Conservation (phyloP, 805 yeast genomes). For the Kurtzmaniella fragi region DNA sequence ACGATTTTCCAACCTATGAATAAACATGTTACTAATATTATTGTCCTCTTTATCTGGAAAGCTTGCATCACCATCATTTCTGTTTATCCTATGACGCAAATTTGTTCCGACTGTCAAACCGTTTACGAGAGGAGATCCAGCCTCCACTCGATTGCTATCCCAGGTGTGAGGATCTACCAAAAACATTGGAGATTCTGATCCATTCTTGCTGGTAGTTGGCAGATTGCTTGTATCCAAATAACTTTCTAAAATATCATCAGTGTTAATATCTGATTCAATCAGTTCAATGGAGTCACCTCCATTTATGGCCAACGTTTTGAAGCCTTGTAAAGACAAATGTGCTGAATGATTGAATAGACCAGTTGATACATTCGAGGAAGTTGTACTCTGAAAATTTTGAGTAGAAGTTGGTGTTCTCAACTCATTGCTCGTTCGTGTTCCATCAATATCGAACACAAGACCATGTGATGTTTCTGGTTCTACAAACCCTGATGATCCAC, state of each 20-base stretch:
- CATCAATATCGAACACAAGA: too few species aligned
- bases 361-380: too few species aligned
- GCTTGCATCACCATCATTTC: not conserved
- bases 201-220: slow-evolving; percentile 10
- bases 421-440: too few species aligned
- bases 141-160: slow-evolving; percentile 18
- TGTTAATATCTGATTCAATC: slow-evolving; percentile 10
- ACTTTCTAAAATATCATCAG: slow-evolving; percentile 34
- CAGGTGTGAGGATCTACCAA: slow-evolving; percentile 1
- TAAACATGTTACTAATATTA: slow-evolving; percentile 10
- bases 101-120: slow-evolving; percentile 29
- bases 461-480: too few species aligned
- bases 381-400: too few species aligned
- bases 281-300: slow-evolving; percentile 4
- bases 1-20: slow-evolving; percentile 9
- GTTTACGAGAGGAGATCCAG: slow-evolving; percentile 27
- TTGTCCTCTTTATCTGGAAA: slow-evolving; percentile 2
- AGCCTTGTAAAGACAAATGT: slow-evolving; percentile 23
- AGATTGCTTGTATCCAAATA: slow-evolving; percentile 21
- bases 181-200: not conserved
- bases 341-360: slow-evolving; percentile 18
- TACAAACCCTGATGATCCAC: too few species aligned
- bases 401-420: too few species aligned
- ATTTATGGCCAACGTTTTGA: not conserved
- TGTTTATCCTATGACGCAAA: slow-evolving; percentile 13